Percentiles rank a stretch among this genome's conserved stretches.
Evolutionary conservation across 176 grass and related monocot species (phyloP).

Genomic region (Juncus effusus): DNA sequence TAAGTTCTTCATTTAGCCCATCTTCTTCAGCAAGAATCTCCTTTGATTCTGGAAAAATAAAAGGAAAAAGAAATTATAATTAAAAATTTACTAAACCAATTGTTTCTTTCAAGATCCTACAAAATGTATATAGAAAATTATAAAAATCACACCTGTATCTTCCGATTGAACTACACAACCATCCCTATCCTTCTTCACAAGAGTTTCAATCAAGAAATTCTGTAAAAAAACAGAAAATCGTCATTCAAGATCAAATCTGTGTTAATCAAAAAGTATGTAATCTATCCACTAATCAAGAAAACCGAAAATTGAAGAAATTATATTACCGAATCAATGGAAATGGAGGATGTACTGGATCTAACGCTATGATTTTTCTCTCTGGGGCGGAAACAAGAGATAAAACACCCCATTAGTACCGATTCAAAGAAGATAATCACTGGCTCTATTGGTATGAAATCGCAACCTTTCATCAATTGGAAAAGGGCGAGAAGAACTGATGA

Average conservation of each 20-base stretch:
- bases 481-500: conserved; percentile 4
- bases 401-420: conserved; percentile 50
- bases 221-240: background rate
- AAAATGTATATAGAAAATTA: background rate
- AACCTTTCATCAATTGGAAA: conserved; percentile 27
- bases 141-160: conserved; percentile 22
- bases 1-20: conserved; percentile 46
- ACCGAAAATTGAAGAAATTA: background rate
- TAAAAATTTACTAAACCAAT: background rate
- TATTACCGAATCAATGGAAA: background rate
- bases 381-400: conserved; percentile 56
- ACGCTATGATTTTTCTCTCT: conserved; percentile 1
- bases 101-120: background rate
- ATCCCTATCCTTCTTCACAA: conserved; percentile 26
- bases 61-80: background rate
- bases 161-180: conserved; percentile 42
- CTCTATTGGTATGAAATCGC: conserved; percentile 23
- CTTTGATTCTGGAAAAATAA: conserved; percentile 26
- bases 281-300: background rate
- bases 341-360: background rate
- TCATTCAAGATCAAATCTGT: conserved; percentile 5
- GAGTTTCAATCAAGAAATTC: conserved; percentile 34
- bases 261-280: background rate
- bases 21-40: background rate
- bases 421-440: conserved; percentile 39